Evolutionary conservation across 192 early-diverging fungal species (phyloP).

Genomic region (Podila epicladia): DNA sequence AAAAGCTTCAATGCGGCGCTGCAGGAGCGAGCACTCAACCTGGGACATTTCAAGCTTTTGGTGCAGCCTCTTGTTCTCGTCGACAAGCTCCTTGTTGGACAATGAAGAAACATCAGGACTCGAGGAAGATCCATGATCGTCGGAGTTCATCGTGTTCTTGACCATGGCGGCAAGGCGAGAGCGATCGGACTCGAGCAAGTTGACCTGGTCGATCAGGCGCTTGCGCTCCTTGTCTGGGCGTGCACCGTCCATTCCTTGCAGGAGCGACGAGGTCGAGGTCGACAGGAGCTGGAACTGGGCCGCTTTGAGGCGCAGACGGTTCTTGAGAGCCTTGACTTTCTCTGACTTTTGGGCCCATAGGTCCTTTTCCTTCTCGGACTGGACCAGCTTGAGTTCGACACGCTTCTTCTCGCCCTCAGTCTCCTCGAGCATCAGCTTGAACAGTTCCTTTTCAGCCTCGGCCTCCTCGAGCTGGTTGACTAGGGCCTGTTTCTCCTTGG

Average conservation of each 20-base stretch:
- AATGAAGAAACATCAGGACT: conserved; percentile 14
- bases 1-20: conserved; percentile 43
- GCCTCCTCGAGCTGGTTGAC: conserved; percentile 43
- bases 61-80: conserved; percentile 32
- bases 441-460: conserved; percentile 44
- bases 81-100: conserved; percentile 35
- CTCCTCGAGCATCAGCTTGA: conserved; percentile 52
- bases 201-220: conserved; percentile 47
- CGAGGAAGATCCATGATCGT: conserved; percentile 1
- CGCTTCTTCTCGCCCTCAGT: conserved; percentile 51
- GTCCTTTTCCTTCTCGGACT: conserved; percentile 34
- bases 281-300: conserved; percentile 39
- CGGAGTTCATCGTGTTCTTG: conserved; percentile 36
- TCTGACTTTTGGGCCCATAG: conserved; percentile 31
- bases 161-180: conserved; percentile 48
- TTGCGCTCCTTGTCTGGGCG: conserved; percentile 47
- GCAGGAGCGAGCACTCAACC: conserved; percentile 43
- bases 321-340: conserved; percentile 31
- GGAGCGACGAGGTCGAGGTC: conserved; percentile 34
- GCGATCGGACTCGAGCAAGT: conserved; percentile 39
- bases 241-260: conserved; percentile 38
- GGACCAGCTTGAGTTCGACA: conserved; percentile 20
- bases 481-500: conserved; percentile 42
- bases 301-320: conserved; percentile 31
- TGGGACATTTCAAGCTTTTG: conserved; percentile 43